Percentiles rank a stretch among this genome's conserved stretches.
Evolutionary conservation across 306 rosid genomes (phyloP).

Genomic region (Quercus bicolor): DNA sequence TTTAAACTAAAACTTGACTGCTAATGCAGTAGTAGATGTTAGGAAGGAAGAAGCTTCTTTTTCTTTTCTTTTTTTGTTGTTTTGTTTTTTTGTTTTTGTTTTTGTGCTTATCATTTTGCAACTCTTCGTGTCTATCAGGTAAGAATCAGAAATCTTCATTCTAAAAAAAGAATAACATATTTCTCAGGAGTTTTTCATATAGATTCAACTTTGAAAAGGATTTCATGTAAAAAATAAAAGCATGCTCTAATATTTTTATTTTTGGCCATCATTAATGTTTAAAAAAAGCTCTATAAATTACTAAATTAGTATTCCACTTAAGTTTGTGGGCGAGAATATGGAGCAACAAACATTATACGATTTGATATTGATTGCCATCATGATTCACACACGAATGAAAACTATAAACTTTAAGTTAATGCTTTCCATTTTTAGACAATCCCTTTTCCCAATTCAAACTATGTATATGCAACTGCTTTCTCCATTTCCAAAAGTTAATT

Average conservation of each 20-base stretch:
- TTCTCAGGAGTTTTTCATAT: not conserved
- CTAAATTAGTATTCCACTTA: not conserved
- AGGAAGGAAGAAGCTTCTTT: too few relatives aligned
- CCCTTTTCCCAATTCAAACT: not conserved
- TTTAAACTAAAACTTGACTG: too few relatives aligned
- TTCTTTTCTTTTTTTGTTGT: too few relatives aligned
- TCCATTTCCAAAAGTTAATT: slow-evolving; percentile 26
- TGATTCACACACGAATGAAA: not conserved
- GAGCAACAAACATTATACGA: not conserved
- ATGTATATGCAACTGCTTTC: slow-evolving; percentile 13
- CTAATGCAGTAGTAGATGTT: too few relatives aligned
- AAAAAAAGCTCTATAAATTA: not conserved
- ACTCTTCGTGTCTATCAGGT: too few relatives aligned
- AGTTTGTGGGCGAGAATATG: not conserved
- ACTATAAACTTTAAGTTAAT: not conserved
- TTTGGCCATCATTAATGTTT: not conserved
- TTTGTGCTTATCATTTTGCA: too few relatives aligned
- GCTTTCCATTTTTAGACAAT: not conserved
- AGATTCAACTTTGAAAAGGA: not conserved
- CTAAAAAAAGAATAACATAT: too few relatives aligned
- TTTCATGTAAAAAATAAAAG: not conserved
- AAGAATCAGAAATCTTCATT: too few relatives aligned
- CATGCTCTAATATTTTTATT: not conserved
- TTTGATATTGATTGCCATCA: not conserved
- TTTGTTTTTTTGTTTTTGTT: too few relatives aligned